These are phyloP conservation scores for Penicillium crystallinum DNA, from an alignment of 495 filamentous ascomycete genomes.

Conservation along the genomic window DNA sequence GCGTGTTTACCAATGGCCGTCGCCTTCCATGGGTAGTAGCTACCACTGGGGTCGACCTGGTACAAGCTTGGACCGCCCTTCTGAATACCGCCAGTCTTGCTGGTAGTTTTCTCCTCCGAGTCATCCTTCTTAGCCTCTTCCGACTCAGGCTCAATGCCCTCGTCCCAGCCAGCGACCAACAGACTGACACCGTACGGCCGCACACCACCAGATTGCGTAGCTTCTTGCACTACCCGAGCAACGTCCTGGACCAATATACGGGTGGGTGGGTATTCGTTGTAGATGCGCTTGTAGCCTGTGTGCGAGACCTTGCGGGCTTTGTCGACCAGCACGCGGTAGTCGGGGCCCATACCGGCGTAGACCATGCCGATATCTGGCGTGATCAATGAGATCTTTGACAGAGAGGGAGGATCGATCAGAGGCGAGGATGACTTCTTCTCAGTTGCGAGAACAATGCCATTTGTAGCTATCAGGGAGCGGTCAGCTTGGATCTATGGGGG, in stretches of 20 bases:
- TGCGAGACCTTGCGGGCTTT: conserved; percentile 98
- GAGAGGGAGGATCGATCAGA: conserved; percentile 86
- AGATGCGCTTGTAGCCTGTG: conserved; percentile 98
- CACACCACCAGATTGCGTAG: conserved; percentile 95
- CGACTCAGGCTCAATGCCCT: conserved; percentile 80
- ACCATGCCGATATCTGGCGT: conserved; percentile 99
- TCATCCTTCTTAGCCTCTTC: conserved; percentile 45
- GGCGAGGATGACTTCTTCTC: conserved; percentile 99
- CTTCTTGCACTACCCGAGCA: conserved; percentile 96
- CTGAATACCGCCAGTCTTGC: conserved; percentile 89
- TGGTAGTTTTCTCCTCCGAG: conserved; percentile 58
- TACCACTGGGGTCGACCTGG: conserved; percentile 95
- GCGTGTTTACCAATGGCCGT: conserved; percentile 98
- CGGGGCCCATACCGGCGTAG: conserved; percentile 97
- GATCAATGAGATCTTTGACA: conserved; percentile 96
- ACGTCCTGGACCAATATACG: conserved; percentile 98
- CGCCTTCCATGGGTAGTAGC: conserved; percentile 99
- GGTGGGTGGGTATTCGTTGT: conserved; percentile 99
- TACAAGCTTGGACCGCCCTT: conserved; percentile 97
- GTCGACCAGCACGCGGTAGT: conserved; percentile 96
- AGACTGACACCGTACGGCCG: conserved; percentile 96
- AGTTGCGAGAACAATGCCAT: conserved; percentile 97
- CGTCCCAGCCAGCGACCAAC: conserved; percentile 96
- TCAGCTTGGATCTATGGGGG: conserved; percentile 6
- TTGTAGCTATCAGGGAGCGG: conserved; percentile 61